Base-by-base conservation (phyloP, 805 yeast species). In the Yarrowia sp. region DNA sequence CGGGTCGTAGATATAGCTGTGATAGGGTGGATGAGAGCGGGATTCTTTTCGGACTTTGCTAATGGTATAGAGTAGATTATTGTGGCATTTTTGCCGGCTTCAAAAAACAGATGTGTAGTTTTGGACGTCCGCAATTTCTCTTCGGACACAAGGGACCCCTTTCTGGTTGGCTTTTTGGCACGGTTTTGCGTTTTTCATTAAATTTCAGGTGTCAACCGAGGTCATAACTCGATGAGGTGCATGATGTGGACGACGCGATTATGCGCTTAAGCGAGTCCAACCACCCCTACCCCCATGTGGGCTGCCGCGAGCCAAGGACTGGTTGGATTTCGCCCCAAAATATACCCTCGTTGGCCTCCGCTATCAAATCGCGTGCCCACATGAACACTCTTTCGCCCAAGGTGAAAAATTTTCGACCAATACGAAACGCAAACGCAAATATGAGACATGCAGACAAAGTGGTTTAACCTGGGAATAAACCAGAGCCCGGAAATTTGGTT, bases 191-290 rank as follows among this genome's bases (percentile, higher is more conserved):
- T 36, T 55, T 55, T 55, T 41, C 47, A 53, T 53, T 53, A 39
- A 41, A 15, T 41, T 53, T 53, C 60, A 53, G 61, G 47, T 41
- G 47, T 32, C 61, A 39, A 55, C 61, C 61, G 61, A 53, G 61
- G 61, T 41, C 61, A 51, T 55, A 39, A 55, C 47, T 55, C 61
- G 61, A 55, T 55, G 61, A 55, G 61, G 61, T 55, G 61, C 61
- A 55, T 55, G 47, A 39, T 28, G 47, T 39, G 61, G 47, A 55
- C 47, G 61, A 41, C 47, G 61, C 61, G 61, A 55, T 39, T 41
- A 41, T 55, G 61, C 61, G 61, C 61, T 32, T 55, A 55, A 41
- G 47, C 61, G 47, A 41, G 61, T 31, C 45, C 47, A 22, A 38
- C 28, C 28, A 22, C 28, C 28, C 28, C 28, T 22, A 22, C 28